Evolutionary conservation across 192 early-diverging fungal genomes (phyloP), one percentile per base, ranked within the genome.

Genomic region (Linnemannia zychae): DNA sequence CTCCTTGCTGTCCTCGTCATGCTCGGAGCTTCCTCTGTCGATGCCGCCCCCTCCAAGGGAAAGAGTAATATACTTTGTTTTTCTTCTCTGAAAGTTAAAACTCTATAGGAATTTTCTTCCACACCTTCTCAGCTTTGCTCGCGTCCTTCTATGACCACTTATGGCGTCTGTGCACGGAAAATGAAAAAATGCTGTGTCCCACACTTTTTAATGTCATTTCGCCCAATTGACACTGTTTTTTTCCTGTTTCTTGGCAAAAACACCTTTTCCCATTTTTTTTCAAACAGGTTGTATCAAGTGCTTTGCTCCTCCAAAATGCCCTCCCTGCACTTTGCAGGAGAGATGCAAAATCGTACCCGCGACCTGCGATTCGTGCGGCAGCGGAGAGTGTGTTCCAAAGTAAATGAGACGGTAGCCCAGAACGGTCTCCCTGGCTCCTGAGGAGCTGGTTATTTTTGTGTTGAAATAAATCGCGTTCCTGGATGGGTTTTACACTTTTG

Each of bases 241-340:
- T 7, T 40, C 33, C 33, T 6, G 13, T 68, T 15, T 37, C 5
- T 20, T 18, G 9, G 38, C 28, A 13, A 37, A 9, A 7, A 7
- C 16, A 40, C 38, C 17, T 9, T 68, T 33, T n/a, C n/a, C n/a
- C n/a, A n/a, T 68, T 38, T 33, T 37, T 68, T 31, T 38, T 71
- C 24, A 49, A 48, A 7, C 37, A 46, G 38, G 16, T 13, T 81
- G 79, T 36, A 71, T 81, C 47, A n/a, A 65, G 37, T 81, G 79
- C 67, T 48, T 48, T 16, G 46, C 50, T 20, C 72, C 72, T 3
- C 72, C 72, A 2, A 57, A 20, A 4, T 75, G 74, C 53, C 74
- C 52, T 66, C 53, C 60, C 28, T 75, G 60, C 60, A 0, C 5
- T 11, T n/a, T 13, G 36, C 15, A 24, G 7, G 2, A n/a, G 2